Evolutionary conservation across 176 grass and related monocot genomes (phyloP), one percentile per base, ranked within the genome.

Genomic region (Dendrocalamus sinicus): DNA sequence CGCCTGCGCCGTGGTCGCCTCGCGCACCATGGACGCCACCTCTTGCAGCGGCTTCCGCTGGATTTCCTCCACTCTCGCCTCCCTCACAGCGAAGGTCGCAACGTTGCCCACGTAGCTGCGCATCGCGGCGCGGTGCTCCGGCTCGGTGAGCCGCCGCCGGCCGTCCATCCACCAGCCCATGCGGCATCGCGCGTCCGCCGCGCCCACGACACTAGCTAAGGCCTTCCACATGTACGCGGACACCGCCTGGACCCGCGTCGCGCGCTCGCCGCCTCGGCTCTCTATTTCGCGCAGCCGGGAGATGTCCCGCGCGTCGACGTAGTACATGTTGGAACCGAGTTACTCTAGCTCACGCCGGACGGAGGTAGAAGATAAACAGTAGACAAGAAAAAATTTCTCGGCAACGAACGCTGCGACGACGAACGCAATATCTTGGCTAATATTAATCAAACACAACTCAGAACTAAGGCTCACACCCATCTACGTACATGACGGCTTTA

Each of bases 171-270:
- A 35, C 87, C 79, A 89, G 2, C 61, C 79, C 80, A 92, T 82
- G 4, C 84, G 91, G 85, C 87, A 92, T 54, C 12, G 60, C 11
- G 67, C 47, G 58, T 89, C 91, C 1, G 71, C 65, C 30, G 70
- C 32, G 58, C 78, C 83, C 3, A 84, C 64, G 20, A 74, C 83
- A 3, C 20, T 15, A 9, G 84, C 84, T 2, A 92, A 83, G 8
- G 82, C 61, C 60, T 92, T 92, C 91, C 87, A 92, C 30, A 89
- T 20, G 77, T 92, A 89, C 0, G 84, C 84, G 6, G 91, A 87
- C 3, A 89, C 62, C 2, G 87, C 91, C 77, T 92, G 80, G 8
- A 81, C 61, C 5, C 80, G 79, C 6, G 87, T 89, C 59, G 80
- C 83, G 66, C 41, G 67, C 22, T 4, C 45, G 8, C 14, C 62